phyloP scores from a whole-genome alignment of 2,329 filamentous ascomycete genomes.

The Boeremia lycopersici region DNA sequence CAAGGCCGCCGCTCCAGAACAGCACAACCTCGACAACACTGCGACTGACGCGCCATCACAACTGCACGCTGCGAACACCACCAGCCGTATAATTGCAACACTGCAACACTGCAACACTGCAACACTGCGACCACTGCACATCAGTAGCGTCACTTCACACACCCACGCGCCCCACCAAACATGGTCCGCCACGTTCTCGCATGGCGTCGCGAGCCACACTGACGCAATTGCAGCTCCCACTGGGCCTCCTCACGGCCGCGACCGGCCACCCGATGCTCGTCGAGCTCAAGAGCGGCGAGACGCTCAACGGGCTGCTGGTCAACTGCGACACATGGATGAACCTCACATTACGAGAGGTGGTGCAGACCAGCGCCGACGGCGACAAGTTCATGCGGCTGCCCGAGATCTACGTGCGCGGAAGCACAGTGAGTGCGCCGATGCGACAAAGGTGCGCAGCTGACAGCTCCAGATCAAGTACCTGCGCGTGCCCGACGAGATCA shows the following conservation, averaged over 20 bases:
- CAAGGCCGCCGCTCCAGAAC: slow-evolving; percentile 1
- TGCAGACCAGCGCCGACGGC: slow-evolving; percentile 93
- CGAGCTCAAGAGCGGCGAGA: slow-evolving; percentile 97
- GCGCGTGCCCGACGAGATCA: slow-evolving; percentile 93
- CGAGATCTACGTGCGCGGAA: slow-evolving; percentile 95
- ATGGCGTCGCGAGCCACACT: slow-evolving; percentile 8
- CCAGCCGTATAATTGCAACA: no score
- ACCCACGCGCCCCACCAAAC: not conserved
- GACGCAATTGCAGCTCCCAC: slow-evolving; percentile 57
- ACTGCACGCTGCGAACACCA: not conserved
- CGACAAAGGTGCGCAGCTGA: slow-evolving; percentile 6
- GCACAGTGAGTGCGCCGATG: slow-evolving; percentile 77
- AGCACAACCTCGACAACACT: not conserved
- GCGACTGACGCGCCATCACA: no score
- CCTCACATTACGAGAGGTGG: slow-evolving; percentile 92
- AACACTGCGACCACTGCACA: no score
- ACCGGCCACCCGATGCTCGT: slow-evolving; percentile 98
- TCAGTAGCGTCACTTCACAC: not conserved
- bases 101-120: no score
- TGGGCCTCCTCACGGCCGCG: slow-evolving; percentile 88
- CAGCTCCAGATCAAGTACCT: slow-evolving; percentile 89
- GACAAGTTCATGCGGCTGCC: slow-evolving; percentile 91
- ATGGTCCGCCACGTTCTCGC: not conserved
- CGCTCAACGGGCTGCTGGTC: slow-evolving; percentile 92
- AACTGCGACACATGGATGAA: slow-evolving; percentile 99